Base-by-base conservation (phyloP, 352 stramenopile genomes). In the Peronospora belbahrii region DNA sequence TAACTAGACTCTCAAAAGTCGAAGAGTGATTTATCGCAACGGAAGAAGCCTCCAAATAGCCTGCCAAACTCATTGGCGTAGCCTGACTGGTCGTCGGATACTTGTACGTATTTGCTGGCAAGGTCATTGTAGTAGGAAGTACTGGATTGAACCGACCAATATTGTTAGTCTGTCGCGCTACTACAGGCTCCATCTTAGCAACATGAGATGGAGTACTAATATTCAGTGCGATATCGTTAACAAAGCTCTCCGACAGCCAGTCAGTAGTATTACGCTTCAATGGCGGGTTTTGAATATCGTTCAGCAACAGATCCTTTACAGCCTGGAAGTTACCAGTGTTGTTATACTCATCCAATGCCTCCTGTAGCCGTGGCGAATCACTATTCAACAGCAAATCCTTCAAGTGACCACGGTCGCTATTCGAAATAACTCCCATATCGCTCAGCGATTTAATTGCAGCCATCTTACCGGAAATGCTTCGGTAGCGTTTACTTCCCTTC, bases 381-480 rank as follows among this genome's bases (percentile, higher is more conserved):
- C 79, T 84, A 61, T 89, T 87, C 9, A 89, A 60, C 52, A 89
- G 48, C 36, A 89, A 42, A 59, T 87, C 78, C 43, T 89, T 89
- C 34, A 89, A 20, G 32, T 86, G 70, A 0, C 73, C 75, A 10
- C 73, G 71, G 47, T 87, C 75, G 9, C 85, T 74, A 17, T 67
- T 72, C 15, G 62, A 80, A 35, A 89, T 89, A 13, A 89, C 31
- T 0, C 78, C 78, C 22, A 85, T 84, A 47, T 87, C 74, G 2
- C 73, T 65, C 2, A 89, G 48, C 42, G 73, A 78, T 53, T 89
- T 89, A 57, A 89, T 89, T 11, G 75, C 78, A 42, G 75, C 78
- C 78, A 89, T 89, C 40, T 89, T 89, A 24, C 78, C 66, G 1
- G 71, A 85, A 39, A 88, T 85, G 46, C 77, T 88, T 30, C 77